A percentile compares a stretch with the other conserved stretches of the same genome.
Evolutionary conservation across 768 basidiomycete species (phyloP).

Genomic region (Amanita fuliginea): DNA sequence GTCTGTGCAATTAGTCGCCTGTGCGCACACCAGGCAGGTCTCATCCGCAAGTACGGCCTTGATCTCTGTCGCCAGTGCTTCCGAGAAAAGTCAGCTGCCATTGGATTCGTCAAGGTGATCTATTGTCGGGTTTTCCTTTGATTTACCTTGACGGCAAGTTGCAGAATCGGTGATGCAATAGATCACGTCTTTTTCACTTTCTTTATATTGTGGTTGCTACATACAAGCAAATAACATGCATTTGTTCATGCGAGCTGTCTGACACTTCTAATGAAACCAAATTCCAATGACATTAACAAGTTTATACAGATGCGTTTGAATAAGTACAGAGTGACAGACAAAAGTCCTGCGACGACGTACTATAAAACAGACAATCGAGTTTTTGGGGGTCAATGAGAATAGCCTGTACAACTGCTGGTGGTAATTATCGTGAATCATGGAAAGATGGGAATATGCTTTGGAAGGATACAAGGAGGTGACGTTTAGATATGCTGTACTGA

Average conservation of each 20-base stretch:
- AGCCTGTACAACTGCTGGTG: constrained; percentile 53
- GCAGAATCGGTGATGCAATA: constrained; percentile 32
- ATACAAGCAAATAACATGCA: background rate
- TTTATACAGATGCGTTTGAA: constrained; percentile 47
- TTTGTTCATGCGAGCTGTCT: too few relatives aligned
- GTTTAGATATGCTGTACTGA: constrained; percentile 23
- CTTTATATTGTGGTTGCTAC: background rate
- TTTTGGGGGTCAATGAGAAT: constrained; percentile 32
- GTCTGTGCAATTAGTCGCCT: constrained; percentile 55
- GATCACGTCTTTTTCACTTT: too few relatives aligned
- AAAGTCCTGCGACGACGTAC: constrained; percentile 51
- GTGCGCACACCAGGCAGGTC: constrained; percentile 94
- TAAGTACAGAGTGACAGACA: constrained; percentile 67
- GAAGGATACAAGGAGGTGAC: constrained; percentile 59
- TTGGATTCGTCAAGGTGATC: constrained; percentile 86
- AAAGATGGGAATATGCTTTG: constrained; percentile 49
- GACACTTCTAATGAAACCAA: constrained; percentile 3
- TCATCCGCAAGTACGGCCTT: constrained; percentile 94
- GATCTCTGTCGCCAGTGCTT: constrained; percentile 98
- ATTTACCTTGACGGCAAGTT: background rate
- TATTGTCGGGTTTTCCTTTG: background rate
- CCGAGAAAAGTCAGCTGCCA: constrained; percentile 89
- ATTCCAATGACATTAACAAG: constrained; percentile 30
- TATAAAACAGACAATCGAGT: constrained; percentile 62
- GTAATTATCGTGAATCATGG: constrained; percentile 33